Percentiles rank a stretch among this genome's conserved stretches.
Evolutionary conservation across 345 rosid species (phyloP).

Genomic region (Rhizophora mangle): DNA sequence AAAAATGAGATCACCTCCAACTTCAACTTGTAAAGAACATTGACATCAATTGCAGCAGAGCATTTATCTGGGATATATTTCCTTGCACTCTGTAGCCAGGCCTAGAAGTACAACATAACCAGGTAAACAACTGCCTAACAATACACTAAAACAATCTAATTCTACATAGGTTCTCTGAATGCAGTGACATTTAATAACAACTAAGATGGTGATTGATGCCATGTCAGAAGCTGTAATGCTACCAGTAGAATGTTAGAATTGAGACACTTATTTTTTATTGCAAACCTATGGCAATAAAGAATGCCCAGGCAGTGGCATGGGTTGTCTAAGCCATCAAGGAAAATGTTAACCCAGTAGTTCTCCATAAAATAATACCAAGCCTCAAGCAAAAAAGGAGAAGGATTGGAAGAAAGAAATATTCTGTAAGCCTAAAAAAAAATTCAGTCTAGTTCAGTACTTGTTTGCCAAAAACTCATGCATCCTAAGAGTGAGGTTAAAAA

Average conservation of each 20-base stretch:
- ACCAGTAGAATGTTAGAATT: too few species aligned
- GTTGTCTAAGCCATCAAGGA: too few species aligned
- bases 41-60: conserved; percentile 46
- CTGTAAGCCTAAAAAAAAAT: neutral
- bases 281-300: too few species aligned
- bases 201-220: too few species aligned
- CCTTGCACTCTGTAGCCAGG: conserved; percentile 50
- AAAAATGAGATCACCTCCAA: conserved; percentile 53
- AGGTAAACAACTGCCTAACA: conserved; percentile 10
- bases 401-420: too few species aligned
- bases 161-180: neutral
- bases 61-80: conserved; percentile 39
- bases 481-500: neutral
- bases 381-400: too few species aligned
- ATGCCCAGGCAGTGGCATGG: too few species aligned
- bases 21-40: conserved; percentile 63
- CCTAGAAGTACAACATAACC: conserved; percentile 41
- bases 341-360: too few species aligned
- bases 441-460: neutral
- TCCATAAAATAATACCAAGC: too few species aligned
- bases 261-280: too few species aligned
- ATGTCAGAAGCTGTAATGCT: too few species aligned
- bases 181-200: too few species aligned
- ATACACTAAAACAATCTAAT: conserved; percentile 4
- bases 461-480: neutral